Evolutionary conservation across 768 basidiomycete genomes (phyloP).

Genomic region (Mycena chlorophos): DNA sequence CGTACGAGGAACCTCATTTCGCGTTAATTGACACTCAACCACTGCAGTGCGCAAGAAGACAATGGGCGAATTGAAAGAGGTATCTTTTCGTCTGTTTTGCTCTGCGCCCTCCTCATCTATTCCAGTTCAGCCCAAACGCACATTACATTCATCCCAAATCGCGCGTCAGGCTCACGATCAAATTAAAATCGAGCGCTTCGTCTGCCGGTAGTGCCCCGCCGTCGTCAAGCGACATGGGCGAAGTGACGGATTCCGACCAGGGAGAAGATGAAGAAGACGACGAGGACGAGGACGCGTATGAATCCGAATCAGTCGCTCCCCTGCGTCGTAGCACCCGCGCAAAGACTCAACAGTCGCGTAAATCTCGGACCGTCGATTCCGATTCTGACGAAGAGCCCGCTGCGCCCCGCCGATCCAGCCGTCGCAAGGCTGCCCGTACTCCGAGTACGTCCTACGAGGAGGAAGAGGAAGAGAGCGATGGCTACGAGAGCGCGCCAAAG

Average conservation of each 20-base stretch:
- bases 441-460: slow-evolving; percentile 29
- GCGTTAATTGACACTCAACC: not conserved
- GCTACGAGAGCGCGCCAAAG: slow-evolving; percentile 15
- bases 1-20: slow-evolving; percentile 39
- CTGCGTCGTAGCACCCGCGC: slow-evolving; percentile 19
- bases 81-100: too few relatives aligned
- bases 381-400: slow-evolving; percentile 39
- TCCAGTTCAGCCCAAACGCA: too few relatives aligned
- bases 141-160: slow-evolving; percentile 58
- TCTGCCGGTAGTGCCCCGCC: slow-evolving; percentile 28
- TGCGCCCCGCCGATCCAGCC: slow-evolving; percentile 50
- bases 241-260: slow-evolving; percentile 34
- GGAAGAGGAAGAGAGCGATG: slow-evolving; percentile 35
- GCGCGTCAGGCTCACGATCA: slow-evolving; percentile 45
- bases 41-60: slow-evolving; percentile 48
- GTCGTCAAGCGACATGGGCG: slow-evolving; percentile 30
- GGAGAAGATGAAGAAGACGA: slow-evolving; percentile 25
- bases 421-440: slow-evolving; percentile 41
- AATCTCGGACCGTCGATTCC: slow-evolving; percentile 28
- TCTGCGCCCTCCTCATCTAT: too few relatives aligned
- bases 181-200: slow-evolving; percentile 28
- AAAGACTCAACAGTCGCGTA: slow-evolving; percentile 30
- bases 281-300: slow-evolving; percentile 22
- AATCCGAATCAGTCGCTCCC: slow-evolving; percentile 19
- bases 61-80: slow-evolving; percentile 44